These are phyloP conservation scores for Metarhizium rileyi DNA, from an alignment of 2,329 filamentous ascomycete genomes.

Conservation along the genomic window DNA sequence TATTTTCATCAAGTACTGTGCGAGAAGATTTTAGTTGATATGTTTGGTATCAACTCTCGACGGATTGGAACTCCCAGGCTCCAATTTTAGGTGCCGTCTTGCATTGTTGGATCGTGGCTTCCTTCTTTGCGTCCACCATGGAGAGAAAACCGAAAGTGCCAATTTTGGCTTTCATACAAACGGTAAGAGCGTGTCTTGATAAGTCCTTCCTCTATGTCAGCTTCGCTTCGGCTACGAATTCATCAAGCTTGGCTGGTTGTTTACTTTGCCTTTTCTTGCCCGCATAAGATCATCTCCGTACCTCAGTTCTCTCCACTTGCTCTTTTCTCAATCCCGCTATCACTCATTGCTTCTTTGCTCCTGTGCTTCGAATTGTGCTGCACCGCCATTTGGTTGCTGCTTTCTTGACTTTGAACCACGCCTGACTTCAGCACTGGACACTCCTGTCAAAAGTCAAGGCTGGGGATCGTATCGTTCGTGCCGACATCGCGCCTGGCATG, in stretches of 20 bases:
- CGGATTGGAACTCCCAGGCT: background rate
- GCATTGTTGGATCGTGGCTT: constrained; percentile 3
- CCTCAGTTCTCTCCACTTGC: constrained; percentile 13
- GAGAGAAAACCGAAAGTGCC: background rate
- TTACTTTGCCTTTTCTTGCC: constrained; percentile 4
- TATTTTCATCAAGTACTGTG: background rate
- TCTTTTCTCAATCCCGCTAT: constrained; percentile 13
- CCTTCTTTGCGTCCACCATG: background rate
- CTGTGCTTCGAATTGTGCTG: constrained; percentile 5
- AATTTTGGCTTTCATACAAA: background rate
- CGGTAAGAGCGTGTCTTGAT: constrained; percentile 6
- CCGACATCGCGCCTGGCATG: constrained; percentile 3
- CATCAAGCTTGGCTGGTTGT: background rate
- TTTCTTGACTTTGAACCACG: constrained; percentile 13
- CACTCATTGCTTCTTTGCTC: constrained; percentile 16
- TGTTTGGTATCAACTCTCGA: background rate
- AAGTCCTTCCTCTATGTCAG: constrained; percentile 2
- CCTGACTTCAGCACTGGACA: background rate
- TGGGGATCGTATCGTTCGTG: background rate
- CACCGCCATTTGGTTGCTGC: constrained; percentile 14
- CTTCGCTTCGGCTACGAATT: constrained; percentile 2
- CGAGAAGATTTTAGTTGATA: background rate
- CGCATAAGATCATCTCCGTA: constrained; percentile 5
- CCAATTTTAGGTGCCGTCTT: background rate
- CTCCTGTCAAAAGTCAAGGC: background rate